These are phyloP conservation scores for Pythium sp. DNA, from an alignment of 352 stramenopile genomes.

Conservation along the genomic window DNA sequence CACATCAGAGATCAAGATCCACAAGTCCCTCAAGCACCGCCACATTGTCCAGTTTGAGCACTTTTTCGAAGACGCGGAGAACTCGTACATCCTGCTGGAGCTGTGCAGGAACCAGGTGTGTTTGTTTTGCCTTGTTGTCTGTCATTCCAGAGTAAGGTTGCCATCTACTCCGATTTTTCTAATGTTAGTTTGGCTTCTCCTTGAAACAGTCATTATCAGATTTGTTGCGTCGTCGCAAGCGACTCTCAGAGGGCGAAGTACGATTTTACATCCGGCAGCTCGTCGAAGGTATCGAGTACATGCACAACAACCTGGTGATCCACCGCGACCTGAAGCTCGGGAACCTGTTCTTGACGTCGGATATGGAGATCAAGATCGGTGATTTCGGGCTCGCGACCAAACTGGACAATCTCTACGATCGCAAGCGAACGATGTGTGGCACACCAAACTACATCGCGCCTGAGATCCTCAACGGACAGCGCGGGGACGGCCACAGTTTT, in stretches of 20 bases:
- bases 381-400: slow-evolving; percentile 93
- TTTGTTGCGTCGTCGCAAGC: slow-evolving; percentile 93
- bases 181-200: slow-evolving; percentile 6
- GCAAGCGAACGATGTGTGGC: slow-evolving; percentile 95
- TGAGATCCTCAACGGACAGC: slow-evolving; percentile 90
- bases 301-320: slow-evolving; percentile 94
- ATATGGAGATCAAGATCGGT: slow-evolving; percentile 97
- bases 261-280: slow-evolving; percentile 91
- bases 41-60: slow-evolving; percentile 97
- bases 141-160: not conserved
- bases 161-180: not conserved
- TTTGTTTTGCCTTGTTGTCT: not conserved
- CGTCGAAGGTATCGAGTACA: slow-evolving; percentile 92
- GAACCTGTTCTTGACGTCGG: slow-evolving; percentile 95
- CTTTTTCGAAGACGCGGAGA: slow-evolving; percentile 97
- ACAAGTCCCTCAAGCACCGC: slow-evolving; percentile 93
- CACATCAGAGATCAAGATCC: slow-evolving; percentile 98
- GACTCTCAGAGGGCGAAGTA: slow-evolving; percentile 93
- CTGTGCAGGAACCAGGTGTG: slow-evolving; percentile 93
- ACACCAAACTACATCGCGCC: slow-evolving; percentile 94
- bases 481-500: slow-evolving; percentile 93
- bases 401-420: slow-evolving; percentile 87
- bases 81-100: slow-evolving; percentile 98
- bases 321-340: slow-evolving; percentile 98
- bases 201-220: slow-evolving; percentile 91